A percentile compares a stretch with the other conserved stretches of the same genome.
Conservation (phyloP, 2,329 filamentous ascomycete genomes). For the Fusarium anthophilum region DNA sequence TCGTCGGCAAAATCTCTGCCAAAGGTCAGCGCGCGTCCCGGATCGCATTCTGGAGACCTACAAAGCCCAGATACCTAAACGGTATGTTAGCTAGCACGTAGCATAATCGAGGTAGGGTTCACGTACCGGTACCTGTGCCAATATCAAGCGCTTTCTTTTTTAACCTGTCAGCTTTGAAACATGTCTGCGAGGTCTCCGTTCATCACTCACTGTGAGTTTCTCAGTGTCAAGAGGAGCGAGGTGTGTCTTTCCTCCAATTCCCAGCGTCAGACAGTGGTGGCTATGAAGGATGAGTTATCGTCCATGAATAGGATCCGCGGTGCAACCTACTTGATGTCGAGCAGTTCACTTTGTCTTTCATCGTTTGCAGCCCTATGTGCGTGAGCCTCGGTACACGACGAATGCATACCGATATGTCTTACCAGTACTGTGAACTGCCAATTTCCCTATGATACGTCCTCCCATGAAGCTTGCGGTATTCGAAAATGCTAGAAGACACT, state of each 20-base stretch:
- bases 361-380: neutral
- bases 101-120: fast-evolving
- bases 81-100: neutral
- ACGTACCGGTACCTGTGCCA: slow-evolving; percentile 11
- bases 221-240: slow-evolving; percentile 5
- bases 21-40: fast-evolving
- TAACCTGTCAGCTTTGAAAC: neutral
- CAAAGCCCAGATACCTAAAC: slow-evolving; percentile 4
- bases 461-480: slow-evolving; percentile 16
- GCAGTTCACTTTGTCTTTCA: slow-evolving; percentile 6
- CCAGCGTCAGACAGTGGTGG: slow-evolving; percentile 5
- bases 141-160: slow-evolving; percentile 10
- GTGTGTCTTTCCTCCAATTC: slow-evolving; percentile 2
- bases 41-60: neutral
- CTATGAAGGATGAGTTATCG: neutral
- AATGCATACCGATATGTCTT: fast-evolving
- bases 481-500: slow-evolving; percentile 5
- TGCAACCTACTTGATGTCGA: slow-evolving; percentile 3
- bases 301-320: fast-evolving
- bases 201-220: neutral
- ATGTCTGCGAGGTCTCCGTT: neutral
- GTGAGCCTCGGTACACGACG: neutral
- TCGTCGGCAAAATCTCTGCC: slow-evolving; percentile 9
- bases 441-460: slow-evolving; percentile 16
- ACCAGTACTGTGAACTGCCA: slow-evolving; percentile 16